These are phyloP conservation scores for Solanum rostratum DNA, from an alignment of 257 asterid genomes.

Conservation along the genomic window DNA sequence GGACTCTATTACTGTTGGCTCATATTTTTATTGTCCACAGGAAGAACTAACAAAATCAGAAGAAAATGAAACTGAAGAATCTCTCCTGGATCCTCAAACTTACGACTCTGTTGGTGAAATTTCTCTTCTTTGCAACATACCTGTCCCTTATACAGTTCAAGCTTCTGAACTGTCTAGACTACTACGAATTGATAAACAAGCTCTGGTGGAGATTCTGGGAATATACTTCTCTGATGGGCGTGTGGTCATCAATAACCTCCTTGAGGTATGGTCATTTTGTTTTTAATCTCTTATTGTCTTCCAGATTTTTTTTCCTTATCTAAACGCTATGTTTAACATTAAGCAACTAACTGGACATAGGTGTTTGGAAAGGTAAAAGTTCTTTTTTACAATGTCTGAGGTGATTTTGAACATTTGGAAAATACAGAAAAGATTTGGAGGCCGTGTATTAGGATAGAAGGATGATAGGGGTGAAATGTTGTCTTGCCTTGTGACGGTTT, in stretches of 20 bases:
- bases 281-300: background rate
- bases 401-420: background rate
- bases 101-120: constrained; percentile 41
- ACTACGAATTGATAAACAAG: constrained; percentile 45
- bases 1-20: background rate
- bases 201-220: constrained; percentile 23
- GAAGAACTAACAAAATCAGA: constrained; percentile 32
- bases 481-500: no score
- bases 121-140: constrained; percentile 45
- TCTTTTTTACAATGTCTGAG: background rate
- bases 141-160: constrained; percentile 33
- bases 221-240: constrained; percentile 46
- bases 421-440: background rate
- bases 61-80: constrained; percentile 21
- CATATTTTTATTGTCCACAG: constrained; percentile 17
- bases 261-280: constrained; percentile 21
- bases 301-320: background rate
- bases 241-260: constrained; percentile 36
- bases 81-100: constrained; percentile 15
- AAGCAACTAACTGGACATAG: background rate
- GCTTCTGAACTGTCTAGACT: constrained; percentile 43
- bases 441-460: no score
- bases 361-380: background rate
- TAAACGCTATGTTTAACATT: background rate
- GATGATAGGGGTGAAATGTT: no score